phyloP scores from a whole-genome alignment of 371 early-diverging fungal species.

The Saksenaea vasiformis region DNA sequence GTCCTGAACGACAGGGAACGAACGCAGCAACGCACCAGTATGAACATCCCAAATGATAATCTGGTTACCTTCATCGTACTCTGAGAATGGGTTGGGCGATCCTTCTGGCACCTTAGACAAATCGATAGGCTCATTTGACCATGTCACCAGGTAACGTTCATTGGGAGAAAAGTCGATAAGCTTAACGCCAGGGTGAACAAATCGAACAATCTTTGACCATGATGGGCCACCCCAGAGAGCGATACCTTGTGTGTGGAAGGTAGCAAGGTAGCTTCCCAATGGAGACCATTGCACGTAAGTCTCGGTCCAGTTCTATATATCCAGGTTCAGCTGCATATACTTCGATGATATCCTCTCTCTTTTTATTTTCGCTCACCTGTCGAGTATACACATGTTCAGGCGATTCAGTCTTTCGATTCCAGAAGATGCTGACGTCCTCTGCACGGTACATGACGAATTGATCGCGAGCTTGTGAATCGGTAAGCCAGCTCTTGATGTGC shows the following conservation, averaged over 20 bases:
- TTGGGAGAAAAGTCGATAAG: constrained; percentile 92
- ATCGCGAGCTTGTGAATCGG: constrained; percentile 86
- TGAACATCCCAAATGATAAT: constrained; percentile 90
- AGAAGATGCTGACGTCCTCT: constrained; percentile 82
- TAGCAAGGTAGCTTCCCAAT: constrained; percentile 89
- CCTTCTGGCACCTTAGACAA: constrained; percentile 53
- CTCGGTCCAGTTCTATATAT: constrained; percentile 90
- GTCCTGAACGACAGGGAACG: constrained; percentile 71
- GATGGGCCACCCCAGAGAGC: constrained; percentile 97
- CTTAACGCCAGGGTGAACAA: constrained; percentile 90
- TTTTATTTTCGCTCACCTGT: constrained; percentile 39
- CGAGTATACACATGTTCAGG: constrained; percentile 81
- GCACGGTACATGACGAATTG: constrained; percentile 89
- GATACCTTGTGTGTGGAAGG: constrained; percentile 93
- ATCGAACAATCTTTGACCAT: constrained; percentile 89
- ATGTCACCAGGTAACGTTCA: constrained; percentile 92
- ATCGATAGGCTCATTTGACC: constrained; percentile 86
- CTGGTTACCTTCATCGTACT: constrained; percentile 77
- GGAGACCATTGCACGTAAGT: constrained; percentile 95
- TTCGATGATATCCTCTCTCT: neutral
- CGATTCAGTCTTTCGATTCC: constrained; percentile 87
- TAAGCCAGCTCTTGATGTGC: constrained; percentile 89
- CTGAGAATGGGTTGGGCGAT: constrained; percentile 68
- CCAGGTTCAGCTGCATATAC: neutral
- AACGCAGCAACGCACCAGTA: constrained; percentile 83